A percentile compares a stretch with the other conserved stretches of the same genome.
These are phyloP conservation scores for Heliosperma pusillum DNA, from an alignment of 148 eudicot genomes.

Conservation along the genomic window DNA sequence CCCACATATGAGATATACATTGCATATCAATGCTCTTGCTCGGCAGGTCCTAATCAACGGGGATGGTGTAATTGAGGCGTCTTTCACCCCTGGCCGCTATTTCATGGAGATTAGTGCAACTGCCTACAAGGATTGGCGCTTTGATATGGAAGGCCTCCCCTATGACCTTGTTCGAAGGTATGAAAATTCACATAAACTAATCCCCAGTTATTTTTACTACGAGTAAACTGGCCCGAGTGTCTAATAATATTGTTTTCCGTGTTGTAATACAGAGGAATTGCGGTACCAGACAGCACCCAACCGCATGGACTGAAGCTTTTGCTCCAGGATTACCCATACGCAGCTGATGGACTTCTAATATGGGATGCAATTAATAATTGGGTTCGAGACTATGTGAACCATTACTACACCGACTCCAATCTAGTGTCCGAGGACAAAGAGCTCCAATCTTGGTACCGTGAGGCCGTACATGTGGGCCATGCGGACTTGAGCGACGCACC, in stretches of 20 bases:
- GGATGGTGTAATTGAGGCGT: constrained; percentile 82
- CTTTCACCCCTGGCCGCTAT: constrained; percentile 94
- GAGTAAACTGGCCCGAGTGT: background rate
- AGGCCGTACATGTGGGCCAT: constrained; percentile 89
- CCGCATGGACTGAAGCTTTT: constrained; percentile 75
- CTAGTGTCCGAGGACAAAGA: constrained; percentile 57
- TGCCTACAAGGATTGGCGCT: constrained; percentile 90
- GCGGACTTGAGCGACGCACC: constrained; percentile 59
- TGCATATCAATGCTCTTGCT: constrained; percentile 77
- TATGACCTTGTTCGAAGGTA: constrained; percentile 83
- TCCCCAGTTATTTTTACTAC: background rate
- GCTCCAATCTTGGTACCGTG: constrained; percentile 92
- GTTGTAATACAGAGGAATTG: constrained; percentile 63
- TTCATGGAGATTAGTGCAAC: constrained; percentile 96
- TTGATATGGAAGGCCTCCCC: constrained; percentile 85
- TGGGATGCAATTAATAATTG: constrained; percentile 80
- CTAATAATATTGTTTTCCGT: background rate
- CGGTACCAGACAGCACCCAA: constrained; percentile 74
- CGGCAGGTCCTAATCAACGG: constrained; percentile 73
- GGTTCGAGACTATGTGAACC: constrained; percentile 65
- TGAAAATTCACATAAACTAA: background rate
- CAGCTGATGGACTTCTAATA: constrained; percentile 82
- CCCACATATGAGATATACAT: constrained; percentile 94
- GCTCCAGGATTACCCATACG: constrained; percentile 88
- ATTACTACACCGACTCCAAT: constrained; percentile 62